Percentiles rank a stretch among this genome's conserved stretches.
Conservation (phyloP, 441 rosid species). For the Eruca vesicaria region DNA sequence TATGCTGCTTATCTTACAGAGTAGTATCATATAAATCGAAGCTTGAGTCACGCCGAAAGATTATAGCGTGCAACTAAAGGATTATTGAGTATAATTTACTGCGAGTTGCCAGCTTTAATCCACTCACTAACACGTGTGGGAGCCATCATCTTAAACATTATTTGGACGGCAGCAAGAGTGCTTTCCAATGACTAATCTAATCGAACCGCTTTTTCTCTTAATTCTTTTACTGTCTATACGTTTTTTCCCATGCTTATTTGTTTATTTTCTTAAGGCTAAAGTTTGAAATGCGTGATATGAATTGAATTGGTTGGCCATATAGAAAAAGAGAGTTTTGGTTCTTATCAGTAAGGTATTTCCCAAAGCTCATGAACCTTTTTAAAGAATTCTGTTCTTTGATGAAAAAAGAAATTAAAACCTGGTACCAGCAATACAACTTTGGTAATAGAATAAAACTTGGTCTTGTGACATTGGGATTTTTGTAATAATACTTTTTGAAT, state of each 20-base stretch:
- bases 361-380: neutral
- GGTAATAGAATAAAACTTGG: neutral
- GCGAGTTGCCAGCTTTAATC: conserved; percentile 18
- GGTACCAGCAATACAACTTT: neutral
- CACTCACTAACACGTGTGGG: conserved; percentile 14
- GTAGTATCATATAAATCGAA: neutral
- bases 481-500: neutral
- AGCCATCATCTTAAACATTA: conserved; percentile 4
- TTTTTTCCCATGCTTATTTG: neutral
- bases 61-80: conserved; percentile 18
- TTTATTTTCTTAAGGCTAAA: neutral
- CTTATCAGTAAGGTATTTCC: conserved; percentile 8
- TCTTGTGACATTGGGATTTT: neutral
- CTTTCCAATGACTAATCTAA: neutral
- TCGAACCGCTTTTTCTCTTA: neutral
- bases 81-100: conserved; percentile 7
- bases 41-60: neutral
- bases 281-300: neutral
- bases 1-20: neutral
- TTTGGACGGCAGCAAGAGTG: conserved; percentile 27
- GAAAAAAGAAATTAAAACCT: neutral
- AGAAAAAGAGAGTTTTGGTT: neutral
- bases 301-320: neutral
- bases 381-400: neutral
- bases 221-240: neutral